Conservation (phyloP, 257 asterid genomes). For the Capsicum pubescens region DNA sequence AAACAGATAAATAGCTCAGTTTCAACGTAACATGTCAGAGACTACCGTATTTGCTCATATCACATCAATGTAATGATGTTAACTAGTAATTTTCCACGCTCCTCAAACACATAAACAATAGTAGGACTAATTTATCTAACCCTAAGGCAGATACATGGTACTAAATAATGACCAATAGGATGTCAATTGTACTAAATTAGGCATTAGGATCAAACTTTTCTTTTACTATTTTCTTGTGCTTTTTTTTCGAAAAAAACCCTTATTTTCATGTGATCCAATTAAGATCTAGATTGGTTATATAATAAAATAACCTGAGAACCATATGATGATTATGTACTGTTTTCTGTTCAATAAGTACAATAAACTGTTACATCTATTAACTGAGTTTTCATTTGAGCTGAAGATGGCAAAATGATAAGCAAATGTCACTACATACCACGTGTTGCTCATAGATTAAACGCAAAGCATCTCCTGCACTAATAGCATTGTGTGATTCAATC, state of each 20-base stretch:
- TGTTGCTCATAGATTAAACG: constrained; percentile 77
- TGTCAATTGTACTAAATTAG: neutral
- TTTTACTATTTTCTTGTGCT: neutral
- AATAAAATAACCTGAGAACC: neutral
- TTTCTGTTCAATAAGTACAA: neutral
- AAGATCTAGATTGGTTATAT: neutral
- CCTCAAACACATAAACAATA: neutral
- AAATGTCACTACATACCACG: constrained; percentile 63
- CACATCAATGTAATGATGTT: neutral
- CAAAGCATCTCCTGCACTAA: constrained; percentile 94
- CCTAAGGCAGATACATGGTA: neutral
- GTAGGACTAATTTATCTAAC: neutral
- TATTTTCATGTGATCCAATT: neutral
- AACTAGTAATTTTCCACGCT: neutral
- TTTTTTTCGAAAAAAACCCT: neutral
- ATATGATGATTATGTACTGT: neutral
- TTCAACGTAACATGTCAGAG: neutral
- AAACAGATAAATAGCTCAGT: neutral
- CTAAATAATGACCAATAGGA: constrained; percentile 1
- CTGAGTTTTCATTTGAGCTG: constrained; percentile 1
- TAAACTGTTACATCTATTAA: neutral
- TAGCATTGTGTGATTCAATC: constrained; percentile 80
- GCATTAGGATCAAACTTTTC: neutral
- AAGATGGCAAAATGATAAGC: neutral
- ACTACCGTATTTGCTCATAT: neutral